Percentiles rank a stretch among this genome's conserved stretches.
These are phyloP conservation scores for Liriodendron chinense DNA, from an alignment of 164 flowering plant species.

Conservation along the genomic window DNA sequence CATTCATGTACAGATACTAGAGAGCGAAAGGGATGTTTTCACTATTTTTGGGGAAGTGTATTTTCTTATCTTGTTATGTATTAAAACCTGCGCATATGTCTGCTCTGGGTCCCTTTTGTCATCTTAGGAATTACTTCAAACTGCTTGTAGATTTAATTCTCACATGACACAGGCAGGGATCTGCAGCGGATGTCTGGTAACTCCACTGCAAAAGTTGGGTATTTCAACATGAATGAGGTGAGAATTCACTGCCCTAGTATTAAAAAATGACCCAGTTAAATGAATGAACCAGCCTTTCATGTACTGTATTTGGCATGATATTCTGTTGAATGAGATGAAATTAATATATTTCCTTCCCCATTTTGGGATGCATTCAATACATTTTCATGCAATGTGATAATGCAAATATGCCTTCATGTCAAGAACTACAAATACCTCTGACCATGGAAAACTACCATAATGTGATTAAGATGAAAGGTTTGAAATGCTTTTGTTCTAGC, in stretches of 20 bases:
- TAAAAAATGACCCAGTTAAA: neutral
- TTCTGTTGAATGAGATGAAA: neutral
- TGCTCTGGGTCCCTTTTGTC: neutral
- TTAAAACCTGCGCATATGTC: neutral
- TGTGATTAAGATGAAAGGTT: neutral
- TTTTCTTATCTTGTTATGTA: too few species aligned
- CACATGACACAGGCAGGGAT: slow-evolving; percentile 87
- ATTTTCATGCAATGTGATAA: neutral
- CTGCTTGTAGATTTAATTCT: slow-evolving; percentile 42
- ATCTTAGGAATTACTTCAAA: slow-evolving; percentile 12
- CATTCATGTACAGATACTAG: too few species aligned
- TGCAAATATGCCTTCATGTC: neutral
- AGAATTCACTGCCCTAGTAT: slow-evolving; percentile 3
- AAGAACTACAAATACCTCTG: neutral
- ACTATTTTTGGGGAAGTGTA: too few species aligned
- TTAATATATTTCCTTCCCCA: neutral
- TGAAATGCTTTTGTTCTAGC: neutral
- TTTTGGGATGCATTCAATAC: too few species aligned
- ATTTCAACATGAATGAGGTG: slow-evolving; percentile 70
- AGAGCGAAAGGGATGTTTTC: too few species aligned
- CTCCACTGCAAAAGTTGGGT: slow-evolving; percentile 66
- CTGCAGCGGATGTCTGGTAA: slow-evolving; percentile 89
- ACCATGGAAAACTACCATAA: neutral
- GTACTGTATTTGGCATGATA: neutral
- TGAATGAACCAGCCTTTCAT: neutral